These are phyloP conservation scores for Aspergillus saccharolyticus DNA, from an alignment of 495 filamentous ascomycete species.

Conservation along the genomic window DNA sequence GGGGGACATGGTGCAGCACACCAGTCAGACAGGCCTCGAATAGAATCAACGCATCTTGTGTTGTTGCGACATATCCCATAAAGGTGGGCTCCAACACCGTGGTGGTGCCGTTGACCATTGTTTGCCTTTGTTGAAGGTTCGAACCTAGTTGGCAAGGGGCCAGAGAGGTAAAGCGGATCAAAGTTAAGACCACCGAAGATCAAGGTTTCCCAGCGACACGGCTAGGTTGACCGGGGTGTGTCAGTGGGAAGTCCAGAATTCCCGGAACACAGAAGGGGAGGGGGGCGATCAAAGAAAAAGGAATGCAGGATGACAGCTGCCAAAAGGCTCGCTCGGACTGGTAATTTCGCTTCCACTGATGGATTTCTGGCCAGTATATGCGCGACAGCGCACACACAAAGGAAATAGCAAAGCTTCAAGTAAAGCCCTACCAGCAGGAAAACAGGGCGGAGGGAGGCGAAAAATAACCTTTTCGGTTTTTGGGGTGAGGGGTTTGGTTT, in stretches of 20 bases:
- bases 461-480: slow-evolving; percentile 21
- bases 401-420: slow-evolving; percentile 3
- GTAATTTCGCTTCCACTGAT: not conserved
- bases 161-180: slow-evolving; percentile 18
- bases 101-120: slow-evolving; percentile 43
- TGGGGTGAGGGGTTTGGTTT: no score
- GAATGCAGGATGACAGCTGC: not conserved
- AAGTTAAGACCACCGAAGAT: slow-evolving; percentile 17
- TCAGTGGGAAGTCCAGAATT: not conserved
- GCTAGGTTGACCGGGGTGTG: slow-evolving; percentile 2
- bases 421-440: not conserved
- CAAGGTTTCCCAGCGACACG: slow-evolving; percentile 16
- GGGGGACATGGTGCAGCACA: slow-evolving; percentile 63
- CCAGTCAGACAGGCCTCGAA: slow-evolving; percentile 73
- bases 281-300: not conserved
- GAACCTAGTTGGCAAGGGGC: slow-evolving; percentile 22
- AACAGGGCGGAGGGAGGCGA: slow-evolving; percentile 16
- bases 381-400: not conserved
- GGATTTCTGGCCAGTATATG: not conserved
- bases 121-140: slow-evolving; percentile 21
- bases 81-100: slow-evolving; percentile 55
- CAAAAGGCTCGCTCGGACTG: not conserved
- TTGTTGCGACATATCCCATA: slow-evolving; percentile 62
- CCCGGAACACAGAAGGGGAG: not conserved
- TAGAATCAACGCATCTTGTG: slow-evolving; percentile 68